Conservation (phyloP, 352 stramenopile genomes). For the Thalassiosira mediterranea region DNA sequence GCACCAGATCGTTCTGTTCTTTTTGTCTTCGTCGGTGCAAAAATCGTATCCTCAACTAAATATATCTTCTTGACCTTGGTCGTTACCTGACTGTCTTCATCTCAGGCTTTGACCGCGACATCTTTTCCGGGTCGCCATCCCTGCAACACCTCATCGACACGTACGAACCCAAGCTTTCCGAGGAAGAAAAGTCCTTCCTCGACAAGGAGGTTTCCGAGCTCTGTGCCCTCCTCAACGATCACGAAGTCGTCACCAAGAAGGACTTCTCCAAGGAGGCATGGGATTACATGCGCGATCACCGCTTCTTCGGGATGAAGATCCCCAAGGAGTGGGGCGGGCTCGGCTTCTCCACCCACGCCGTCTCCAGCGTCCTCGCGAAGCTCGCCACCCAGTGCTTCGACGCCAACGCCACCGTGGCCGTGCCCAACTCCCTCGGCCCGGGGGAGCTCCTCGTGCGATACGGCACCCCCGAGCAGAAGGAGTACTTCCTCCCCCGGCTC, state of each 20-base stretch:
- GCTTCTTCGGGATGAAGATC: constrained; percentile 98
- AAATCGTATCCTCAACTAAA: too few species aligned
- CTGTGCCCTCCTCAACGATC: constrained; percentile 95
- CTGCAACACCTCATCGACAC: constrained; percentile 91
- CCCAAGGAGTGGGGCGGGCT: constrained; percentile 91
- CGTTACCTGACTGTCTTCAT: not conserved
- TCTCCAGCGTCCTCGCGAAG: constrained; percentile 91
- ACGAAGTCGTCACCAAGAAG: constrained; percentile 90
- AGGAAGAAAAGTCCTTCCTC: constrained; percentile 94
- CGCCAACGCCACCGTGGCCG: constrained; percentile 91
- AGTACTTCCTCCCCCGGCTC: constrained; percentile 93
- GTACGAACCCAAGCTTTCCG: constrained; percentile 91
- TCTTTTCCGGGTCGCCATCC: constrained; percentile 93
- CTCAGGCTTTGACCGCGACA: constrained; percentile 94
- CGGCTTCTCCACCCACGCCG: constrained; percentile 82
- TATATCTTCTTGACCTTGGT: too few species aligned
- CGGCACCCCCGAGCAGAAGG: constrained; percentile 90
- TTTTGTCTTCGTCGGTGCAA: too few species aligned
- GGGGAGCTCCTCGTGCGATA: constrained; percentile 95
- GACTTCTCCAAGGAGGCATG: constrained; percentile 92
- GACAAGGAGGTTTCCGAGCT: constrained; percentile 95
- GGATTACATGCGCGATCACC: constrained; percentile 95
- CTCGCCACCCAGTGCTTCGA: constrained; percentile 90
- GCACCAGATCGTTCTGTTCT: too few species aligned
- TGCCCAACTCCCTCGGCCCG: constrained; percentile 96